These are phyloP conservation scores for Tagetes patula DNA, from an alignment of 129 eudicot species.

Conservation along the genomic window DNA sequence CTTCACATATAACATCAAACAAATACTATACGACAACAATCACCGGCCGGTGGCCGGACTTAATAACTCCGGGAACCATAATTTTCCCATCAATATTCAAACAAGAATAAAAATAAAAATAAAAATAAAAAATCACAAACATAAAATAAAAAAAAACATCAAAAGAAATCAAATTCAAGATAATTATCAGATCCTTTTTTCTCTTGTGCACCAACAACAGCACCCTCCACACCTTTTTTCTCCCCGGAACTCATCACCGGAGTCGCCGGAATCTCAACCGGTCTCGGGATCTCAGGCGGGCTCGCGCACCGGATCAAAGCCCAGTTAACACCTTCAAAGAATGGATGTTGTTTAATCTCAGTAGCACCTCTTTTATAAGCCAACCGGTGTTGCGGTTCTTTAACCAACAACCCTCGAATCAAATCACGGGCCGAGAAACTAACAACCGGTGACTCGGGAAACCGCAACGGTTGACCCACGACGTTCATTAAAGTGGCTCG, in stretches of 20 bases:
- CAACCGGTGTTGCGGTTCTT: conserved; percentile 85
- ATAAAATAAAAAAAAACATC: conserved; percentile 21
- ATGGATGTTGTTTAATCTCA: conserved; percentile 88
- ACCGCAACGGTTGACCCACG: conserved; percentile 76
- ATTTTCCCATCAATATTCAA: conserved; percentile 22
- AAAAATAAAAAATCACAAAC: conserved; percentile 17
- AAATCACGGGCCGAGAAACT: conserved; percentile 82
- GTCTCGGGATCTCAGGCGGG: conserved; percentile 89
- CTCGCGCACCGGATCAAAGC: conserved; percentile 89
- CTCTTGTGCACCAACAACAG: conserved; percentile 37
- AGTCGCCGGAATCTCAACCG: conserved; percentile 51
- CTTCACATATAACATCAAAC: conserved; percentile 40
- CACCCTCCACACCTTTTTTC: conserved; percentile 43
- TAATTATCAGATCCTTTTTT: conserved; percentile 69
- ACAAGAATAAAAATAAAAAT: neutral
- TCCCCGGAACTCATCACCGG: conserved; percentile 45
- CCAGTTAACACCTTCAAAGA: conserved; percentile 96
- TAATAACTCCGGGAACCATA: conserved; percentile 25
- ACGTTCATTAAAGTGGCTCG: conserved; percentile 83
- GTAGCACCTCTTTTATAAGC: conserved; percentile 88
- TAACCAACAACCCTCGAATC: conserved; percentile 76
- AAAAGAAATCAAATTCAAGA: conserved; percentile 92
- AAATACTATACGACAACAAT: conserved; percentile 41
- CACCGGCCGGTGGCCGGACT: conserved; percentile 25
- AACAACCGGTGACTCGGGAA: conserved; percentile 80